These are phyloP conservation scores for Aspergillaceae sp. DNA, from an alignment of 2,329 filamentous ascomycete genomes.

Conservation along the genomic window DNA sequence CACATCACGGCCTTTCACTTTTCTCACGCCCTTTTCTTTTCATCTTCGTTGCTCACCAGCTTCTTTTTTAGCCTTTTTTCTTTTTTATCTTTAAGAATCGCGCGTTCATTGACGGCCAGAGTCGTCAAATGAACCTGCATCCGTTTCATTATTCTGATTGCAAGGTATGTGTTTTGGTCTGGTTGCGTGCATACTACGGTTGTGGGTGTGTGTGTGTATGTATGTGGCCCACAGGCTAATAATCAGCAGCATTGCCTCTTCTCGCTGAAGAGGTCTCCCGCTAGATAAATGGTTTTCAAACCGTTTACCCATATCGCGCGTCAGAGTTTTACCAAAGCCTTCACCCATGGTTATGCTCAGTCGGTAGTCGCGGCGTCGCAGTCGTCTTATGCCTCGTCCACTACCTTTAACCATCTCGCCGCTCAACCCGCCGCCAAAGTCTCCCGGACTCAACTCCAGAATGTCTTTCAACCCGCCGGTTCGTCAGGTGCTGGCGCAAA, in stretches of 20 bases:
- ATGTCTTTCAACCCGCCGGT: slow-evolving; percentile 60
- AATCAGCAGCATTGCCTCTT: slow-evolving; percentile 43
- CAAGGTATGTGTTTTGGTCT: slow-evolving; percentile 47
- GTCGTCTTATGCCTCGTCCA: slow-evolving; percentile 64
- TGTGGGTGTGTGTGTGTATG: neutral
- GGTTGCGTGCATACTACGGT: neutral
- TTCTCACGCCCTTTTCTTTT: neutral
- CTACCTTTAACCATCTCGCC: slow-evolving; percentile 48
- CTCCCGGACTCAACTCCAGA: slow-evolving; percentile 58
- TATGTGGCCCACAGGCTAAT: slow-evolving; percentile 2
- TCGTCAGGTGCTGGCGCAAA: slow-evolving; percentile 44
- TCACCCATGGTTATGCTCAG: slow-evolving; percentile 96
- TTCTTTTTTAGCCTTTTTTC: neutral
- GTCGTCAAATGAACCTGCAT: slow-evolving; percentile 99
- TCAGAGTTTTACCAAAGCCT: slow-evolving; percentile 92
- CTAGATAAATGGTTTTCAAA: slow-evolving; percentile 82
- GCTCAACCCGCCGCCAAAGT: slow-evolving; percentile 44
- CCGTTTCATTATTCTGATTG: slow-evolving; percentile 51
- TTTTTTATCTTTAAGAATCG: slow-evolving; percentile 22
- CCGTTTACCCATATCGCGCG: slow-evolving; percentile 76
- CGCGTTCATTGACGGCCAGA: slow-evolving; percentile 79
- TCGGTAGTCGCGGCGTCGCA: slow-evolving; percentile 93
- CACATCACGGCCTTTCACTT: neutral
- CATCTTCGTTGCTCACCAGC: neutral
- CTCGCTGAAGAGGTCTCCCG: slow-evolving; percentile 55